A percentile compares a stretch with the other conserved stretches of the same genome.
These are phyloP conservation scores for Phytophthora sp. DNA, from an alignment of 352 stramenopile species.

Conservation along the genomic window DNA sequence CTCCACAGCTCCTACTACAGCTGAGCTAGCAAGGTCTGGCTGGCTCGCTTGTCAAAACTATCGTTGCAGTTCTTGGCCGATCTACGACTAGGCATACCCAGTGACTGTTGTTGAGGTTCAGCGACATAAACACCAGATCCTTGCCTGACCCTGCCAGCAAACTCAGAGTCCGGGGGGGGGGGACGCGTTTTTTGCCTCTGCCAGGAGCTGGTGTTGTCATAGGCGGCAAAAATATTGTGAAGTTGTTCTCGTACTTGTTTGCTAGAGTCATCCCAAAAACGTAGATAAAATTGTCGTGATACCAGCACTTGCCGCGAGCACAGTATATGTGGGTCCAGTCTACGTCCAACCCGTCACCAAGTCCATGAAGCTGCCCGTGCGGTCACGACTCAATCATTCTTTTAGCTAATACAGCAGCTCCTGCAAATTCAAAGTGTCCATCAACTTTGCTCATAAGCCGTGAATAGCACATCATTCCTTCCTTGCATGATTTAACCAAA, in stretches of 20 bases:
- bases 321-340: background rate
- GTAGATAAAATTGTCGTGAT: background rate
- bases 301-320: background rate
- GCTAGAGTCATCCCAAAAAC: background rate
- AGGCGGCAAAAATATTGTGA: background rate
- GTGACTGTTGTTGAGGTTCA: slow-evolving; percentile 13
- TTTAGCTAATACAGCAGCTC: background rate
- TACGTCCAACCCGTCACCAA: background rate
- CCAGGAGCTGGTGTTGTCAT: background rate
- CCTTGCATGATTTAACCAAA: background rate
- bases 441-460: background rate
- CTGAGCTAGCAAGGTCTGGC: slow-evolving; percentile 2
- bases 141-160: background rate
- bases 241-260: background rate
- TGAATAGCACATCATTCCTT: background rate
- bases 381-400: background rate
- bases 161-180: background rate
- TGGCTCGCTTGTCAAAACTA: slow-evolving; percentile 9
- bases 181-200: background rate
- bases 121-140: slow-evolving; percentile 9
- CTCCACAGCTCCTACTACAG: background rate
- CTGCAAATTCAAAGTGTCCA: no score
- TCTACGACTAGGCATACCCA: slow-evolving; percentile 7
- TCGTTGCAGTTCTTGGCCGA: background rate
- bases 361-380: background rate